Conservation (phyloP, 352 stramenopile genomes). For the Globisporangium cylindrosporum region DNA sequence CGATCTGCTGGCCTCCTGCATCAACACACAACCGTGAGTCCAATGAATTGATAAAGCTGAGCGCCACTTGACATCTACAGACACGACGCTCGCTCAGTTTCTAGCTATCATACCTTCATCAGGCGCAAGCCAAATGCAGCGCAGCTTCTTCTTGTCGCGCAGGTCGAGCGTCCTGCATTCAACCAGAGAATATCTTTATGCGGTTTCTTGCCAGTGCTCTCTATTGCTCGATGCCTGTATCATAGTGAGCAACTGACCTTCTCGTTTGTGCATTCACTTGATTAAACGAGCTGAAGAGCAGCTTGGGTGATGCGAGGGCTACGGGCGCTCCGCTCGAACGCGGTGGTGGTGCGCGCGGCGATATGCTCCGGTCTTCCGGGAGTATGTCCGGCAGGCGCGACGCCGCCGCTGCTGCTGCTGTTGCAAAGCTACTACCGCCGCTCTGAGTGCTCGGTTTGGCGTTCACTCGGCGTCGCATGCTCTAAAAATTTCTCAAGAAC, state of each 20-base stretch:
- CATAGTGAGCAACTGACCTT: not conserved
- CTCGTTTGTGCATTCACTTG: slow-evolving; percentile 1
- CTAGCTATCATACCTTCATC: slow-evolving; percentile 43
- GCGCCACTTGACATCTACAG: not conserved
- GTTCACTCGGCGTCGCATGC: slow-evolving; percentile 9
- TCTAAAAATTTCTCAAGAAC: not conserved
- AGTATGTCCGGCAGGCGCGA: slow-evolving; percentile 5
- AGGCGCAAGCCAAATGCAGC: slow-evolving; percentile 61
- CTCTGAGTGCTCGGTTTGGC: not conserved
- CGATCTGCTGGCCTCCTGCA: slow-evolving; percentile 54
- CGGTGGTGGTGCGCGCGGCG: not conserved
- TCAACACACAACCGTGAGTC: not conserved
- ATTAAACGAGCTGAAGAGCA: slow-evolving; percentile 16
- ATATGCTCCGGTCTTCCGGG: slow-evolving; percentile 2
- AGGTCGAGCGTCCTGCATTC: slow-evolving; percentile 37
- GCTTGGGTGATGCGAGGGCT: not conserved
- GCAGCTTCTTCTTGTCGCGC: slow-evolving; percentile 66
- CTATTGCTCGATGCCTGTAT: too few relatives aligned
- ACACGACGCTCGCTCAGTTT: not conserved
- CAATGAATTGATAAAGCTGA: not conserved
- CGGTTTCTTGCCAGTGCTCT: too few relatives aligned
- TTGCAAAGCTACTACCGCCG: too few relatives aligned
- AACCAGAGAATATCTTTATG: not conserved
- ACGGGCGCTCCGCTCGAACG: not conserved
- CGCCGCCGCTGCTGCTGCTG: not conserved